phyloP scores from a whole-genome alignment of 1,284 basidiomycete species.

The Puccinia polysora region DNA sequence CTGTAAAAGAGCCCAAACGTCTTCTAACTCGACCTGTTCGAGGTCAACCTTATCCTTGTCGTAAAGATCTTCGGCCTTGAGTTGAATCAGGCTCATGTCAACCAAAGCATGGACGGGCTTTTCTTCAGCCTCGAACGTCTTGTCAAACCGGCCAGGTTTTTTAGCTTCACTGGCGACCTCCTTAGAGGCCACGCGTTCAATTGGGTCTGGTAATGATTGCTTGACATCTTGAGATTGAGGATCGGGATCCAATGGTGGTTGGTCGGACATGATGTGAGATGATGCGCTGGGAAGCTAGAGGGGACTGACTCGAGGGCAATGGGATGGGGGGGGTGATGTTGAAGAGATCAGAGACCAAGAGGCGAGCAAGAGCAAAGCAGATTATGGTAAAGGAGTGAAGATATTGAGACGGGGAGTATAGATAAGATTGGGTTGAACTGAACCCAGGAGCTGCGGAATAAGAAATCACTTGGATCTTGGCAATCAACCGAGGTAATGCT shows the following conservation, averaged over 20 bases:
- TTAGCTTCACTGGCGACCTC: slow-evolving; percentile 40
- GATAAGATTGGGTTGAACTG: no score
- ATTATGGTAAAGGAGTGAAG: no score
- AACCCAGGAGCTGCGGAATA: no score
- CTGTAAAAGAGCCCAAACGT: slow-evolving; percentile 93
- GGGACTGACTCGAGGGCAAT: no score
- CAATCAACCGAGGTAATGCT: no score
- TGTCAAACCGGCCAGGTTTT: slow-evolving; percentile 45
- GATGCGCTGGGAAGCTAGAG: no score
- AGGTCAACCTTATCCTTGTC: slow-evolving; percentile 99
- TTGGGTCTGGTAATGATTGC: not conserved
- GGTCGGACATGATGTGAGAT: no score
- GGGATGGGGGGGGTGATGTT: no score
- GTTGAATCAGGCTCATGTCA: slow-evolving; percentile 63
- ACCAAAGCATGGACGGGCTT: slow-evolving; percentile 52
- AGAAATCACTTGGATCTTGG: no score
- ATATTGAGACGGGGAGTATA: no score
- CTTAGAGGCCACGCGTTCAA: not conserved
- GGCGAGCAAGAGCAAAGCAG: no score
- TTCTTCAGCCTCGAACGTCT: slow-evolving; percentile 39
- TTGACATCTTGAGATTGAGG: not conserved
- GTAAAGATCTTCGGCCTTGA: slow-evolving; percentile 89
- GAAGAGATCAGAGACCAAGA: no score
- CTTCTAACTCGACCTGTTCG: slow-evolving; percentile 91
- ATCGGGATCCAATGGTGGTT: not conserved